phyloP scores from a whole-genome alignment of 345 rosid genomes.

The Bretschneidera sinensis region DNA sequence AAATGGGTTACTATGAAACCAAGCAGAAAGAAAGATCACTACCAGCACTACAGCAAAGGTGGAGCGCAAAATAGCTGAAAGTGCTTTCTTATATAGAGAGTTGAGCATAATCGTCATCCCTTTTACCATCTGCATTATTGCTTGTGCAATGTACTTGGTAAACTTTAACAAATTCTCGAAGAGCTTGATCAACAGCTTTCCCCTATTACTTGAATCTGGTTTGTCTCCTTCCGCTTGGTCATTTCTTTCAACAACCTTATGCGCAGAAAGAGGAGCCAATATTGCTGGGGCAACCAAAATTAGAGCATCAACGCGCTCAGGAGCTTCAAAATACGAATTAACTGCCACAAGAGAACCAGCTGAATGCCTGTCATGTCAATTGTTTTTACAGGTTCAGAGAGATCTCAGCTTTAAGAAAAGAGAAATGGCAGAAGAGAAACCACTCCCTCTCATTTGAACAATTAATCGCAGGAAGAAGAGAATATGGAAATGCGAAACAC shows the following conservation, averaged over 20 bases:
- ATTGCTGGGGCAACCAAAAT: slow-evolving; percentile 91
- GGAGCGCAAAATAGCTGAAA: slow-evolving; percentile 58
- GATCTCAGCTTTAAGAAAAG: slow-evolving; percentile 1
- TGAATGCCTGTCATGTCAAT: slow-evolving; percentile 57
- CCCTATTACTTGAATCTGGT: slow-evolving; percentile 12
- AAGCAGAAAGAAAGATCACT: slow-evolving; percentile 6
- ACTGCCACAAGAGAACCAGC: slow-evolving; percentile 85
- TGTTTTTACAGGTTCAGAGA: slow-evolving; percentile 12
- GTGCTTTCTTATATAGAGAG: slow-evolving; percentile 54
- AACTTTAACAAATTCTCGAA: slow-evolving; percentile 32
- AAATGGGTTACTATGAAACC: neutral
- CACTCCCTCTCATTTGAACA: neutral
- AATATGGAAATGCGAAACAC: neutral
- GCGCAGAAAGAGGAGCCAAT: slow-evolving; percentile 47
- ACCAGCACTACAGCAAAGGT: slow-evolving; percentile 72
- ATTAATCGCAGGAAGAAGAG: neutral
- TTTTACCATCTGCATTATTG: slow-evolving; percentile 30
- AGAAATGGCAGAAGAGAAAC: neutral
- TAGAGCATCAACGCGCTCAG: slow-evolving; percentile 78
- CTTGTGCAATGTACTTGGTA: slow-evolving; percentile 25
- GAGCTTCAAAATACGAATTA: slow-evolving; percentile 83
- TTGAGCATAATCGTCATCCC: slow-evolving; percentile 48
- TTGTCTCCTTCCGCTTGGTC: slow-evolving; percentile 25
- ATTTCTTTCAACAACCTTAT: slow-evolving; percentile 26
- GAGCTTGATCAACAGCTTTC: slow-evolving; percentile 29